These are phyloP conservation scores for Pyrus communis DNA, from an alignment of 306 rosid species.

Conservation along the genomic window DNA sequence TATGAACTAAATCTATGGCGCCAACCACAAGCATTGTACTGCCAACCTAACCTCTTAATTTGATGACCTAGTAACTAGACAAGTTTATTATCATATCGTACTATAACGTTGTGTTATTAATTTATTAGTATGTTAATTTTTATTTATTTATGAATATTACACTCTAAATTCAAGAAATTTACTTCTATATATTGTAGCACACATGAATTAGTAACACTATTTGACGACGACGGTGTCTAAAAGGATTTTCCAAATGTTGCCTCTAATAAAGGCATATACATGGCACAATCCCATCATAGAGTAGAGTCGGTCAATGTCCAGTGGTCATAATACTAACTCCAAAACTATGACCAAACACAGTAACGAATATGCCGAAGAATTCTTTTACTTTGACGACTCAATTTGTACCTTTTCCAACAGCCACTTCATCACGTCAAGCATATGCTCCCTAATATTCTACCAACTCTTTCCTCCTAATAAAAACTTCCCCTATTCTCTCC, in stretches of 20 bases:
- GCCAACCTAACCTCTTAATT: neutral
- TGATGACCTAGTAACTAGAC: neutral
- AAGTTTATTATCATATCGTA: no score
- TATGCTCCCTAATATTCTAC: slow-evolving; percentile 70
- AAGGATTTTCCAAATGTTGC: no score
- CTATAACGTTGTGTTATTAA: no score
- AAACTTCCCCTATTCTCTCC: slow-evolving; percentile 7
- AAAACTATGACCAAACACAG: neutral
- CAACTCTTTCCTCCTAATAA: slow-evolving; percentile 24
- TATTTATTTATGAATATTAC: no score
- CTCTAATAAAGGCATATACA: neutral
- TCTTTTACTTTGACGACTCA: slow-evolving; percentile 37
- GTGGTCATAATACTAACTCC: slow-evolving; percentile 21
- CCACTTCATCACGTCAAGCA: slow-evolving; percentile 71
- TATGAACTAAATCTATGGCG: no score
- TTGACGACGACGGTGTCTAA: no score
- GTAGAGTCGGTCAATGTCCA: slow-evolving; percentile 4
- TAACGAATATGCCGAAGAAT: slow-evolving; percentile 68
- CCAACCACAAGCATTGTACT: neutral
- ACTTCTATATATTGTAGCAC: no score
- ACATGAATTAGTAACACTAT: neutral
- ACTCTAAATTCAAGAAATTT: no score
- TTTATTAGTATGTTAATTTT: no score
- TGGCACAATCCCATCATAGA: neutral
- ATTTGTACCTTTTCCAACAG: slow-evolving; percentile 35